These are phyloP conservation scores for Fusarium sp. DNA, from an alignment of 2,329 filamentous ascomycete genomes.

Conservation along the genomic window DNA sequence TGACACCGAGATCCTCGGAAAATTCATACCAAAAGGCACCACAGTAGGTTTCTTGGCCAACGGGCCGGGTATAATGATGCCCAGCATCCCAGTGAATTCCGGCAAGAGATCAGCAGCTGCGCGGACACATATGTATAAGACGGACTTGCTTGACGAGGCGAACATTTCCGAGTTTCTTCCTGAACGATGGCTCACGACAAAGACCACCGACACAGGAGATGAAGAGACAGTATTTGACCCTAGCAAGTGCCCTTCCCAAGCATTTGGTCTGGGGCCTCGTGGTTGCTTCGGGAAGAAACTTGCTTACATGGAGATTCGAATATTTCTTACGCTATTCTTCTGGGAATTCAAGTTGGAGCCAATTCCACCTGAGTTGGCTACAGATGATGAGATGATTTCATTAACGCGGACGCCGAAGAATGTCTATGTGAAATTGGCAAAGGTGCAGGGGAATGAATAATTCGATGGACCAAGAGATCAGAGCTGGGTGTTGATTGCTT, in stretches of 20 bases:
- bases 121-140: neutral
- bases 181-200: slow-evolving; percentile 54
- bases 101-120: slow-evolving; percentile 23
- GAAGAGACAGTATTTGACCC: slow-evolving; percentile 31
- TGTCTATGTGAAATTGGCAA: slow-evolving; percentile 17
- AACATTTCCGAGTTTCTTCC: slow-evolving; percentile 50
- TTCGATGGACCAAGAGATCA: no score
- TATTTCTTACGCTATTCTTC: slow-evolving; percentile 22
- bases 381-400: slow-evolving; percentile 19
- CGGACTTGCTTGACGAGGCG: slow-evolving; percentile 42
- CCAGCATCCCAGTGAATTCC: slow-evolving; percentile 36
- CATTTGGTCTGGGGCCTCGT: slow-evolving; percentile 38
- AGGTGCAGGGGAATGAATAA: neutral
- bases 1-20: slow-evolving; percentile 53
- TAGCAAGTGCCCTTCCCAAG: slow-evolving; percentile 26
- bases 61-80: slow-evolving; percentile 47
- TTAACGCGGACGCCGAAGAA: slow-evolving; percentile 32
- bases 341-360: slow-evolving; percentile 24
- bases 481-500: no score
- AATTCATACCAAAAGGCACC: slow-evolving; percentile 52
- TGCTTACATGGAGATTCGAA: slow-evolving; percentile 33
- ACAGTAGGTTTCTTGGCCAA: slow-evolving; percentile 46
- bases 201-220: neutral
- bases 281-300: slow-evolving; percentile 41
- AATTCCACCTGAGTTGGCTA: slow-evolving; percentile 7